These are phyloP conservation scores for Lycium barbarum DNA, from an alignment of 257 asterid genomes.

Conservation along the genomic window DNA sequence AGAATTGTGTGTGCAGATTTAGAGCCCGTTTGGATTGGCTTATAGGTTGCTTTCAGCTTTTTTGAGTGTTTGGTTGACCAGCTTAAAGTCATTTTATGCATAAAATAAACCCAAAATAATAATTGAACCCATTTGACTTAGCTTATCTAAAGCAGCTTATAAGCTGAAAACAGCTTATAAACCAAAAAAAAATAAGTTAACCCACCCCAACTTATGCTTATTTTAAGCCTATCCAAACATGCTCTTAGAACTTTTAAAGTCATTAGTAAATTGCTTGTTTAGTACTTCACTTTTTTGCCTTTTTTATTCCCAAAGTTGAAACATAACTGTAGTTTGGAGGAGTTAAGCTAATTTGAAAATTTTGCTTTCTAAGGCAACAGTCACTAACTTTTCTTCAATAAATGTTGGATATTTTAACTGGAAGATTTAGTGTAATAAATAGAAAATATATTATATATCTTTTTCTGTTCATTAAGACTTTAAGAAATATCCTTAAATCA, in stretches of 20 bases:
- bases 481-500: background rate
- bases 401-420: background rate
- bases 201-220: no score
- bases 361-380: background rate
- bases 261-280: constrained; percentile 6
- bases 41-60: no score
- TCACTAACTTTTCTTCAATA: background rate
- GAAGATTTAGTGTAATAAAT: background rate
- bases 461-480: constrained; percentile 6
- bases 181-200: no score
- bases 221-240: no score
- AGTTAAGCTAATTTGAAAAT: background rate
- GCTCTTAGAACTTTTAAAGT: background rate
- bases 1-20: background rate
- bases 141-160: no score
- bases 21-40: no score
- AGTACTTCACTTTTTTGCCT: background rate
- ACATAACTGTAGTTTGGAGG: background rate
- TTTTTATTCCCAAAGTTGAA: background rate
- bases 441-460: background rate
- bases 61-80: no score
- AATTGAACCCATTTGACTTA: no score
- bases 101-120: no score
- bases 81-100: no score
- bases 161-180: no score